These are phyloP conservation scores for Saccharomycopsis capsularis DNA, from an alignment of 805 yeast genomes.

Conservation along the genomic window DNA sequence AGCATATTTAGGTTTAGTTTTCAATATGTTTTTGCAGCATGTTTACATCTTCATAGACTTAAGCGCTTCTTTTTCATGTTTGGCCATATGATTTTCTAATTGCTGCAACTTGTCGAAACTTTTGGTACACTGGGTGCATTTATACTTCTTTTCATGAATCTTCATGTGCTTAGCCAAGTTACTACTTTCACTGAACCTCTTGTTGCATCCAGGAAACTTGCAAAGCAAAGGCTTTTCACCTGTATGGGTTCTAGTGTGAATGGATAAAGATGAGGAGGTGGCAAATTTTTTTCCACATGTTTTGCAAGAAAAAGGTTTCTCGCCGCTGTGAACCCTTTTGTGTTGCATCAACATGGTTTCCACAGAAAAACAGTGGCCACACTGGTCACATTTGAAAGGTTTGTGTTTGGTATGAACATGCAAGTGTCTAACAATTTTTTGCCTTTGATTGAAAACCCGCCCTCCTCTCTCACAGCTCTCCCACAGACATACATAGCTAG, in stretches of 20 bases:
- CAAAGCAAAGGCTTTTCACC: slow-evolving; percentile 86
- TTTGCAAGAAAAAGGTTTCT: slow-evolving; percentile 72
- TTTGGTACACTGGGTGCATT: slow-evolving; percentile 16
- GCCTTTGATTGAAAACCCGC: slow-evolving; percentile 69
- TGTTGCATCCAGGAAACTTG: slow-evolving; percentile 73
- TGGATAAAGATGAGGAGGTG: slow-evolving; percentile 72
- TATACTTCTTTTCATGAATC: slow-evolving; percentile 47
- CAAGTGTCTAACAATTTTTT: slow-evolving; percentile 77
- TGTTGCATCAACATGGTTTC: slow-evolving; percentile 77
- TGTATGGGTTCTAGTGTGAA: slow-evolving; percentile 80
- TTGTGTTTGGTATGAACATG: slow-evolving; percentile 82
- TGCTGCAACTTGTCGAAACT: slow-evolving; percentile 19
- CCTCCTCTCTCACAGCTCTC: slow-evolving; percentile 59
- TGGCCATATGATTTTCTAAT: slow-evolving; percentile 14
- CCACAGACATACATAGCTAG: slow-evolving; percentile 72
- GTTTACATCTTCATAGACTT: slow-evolving; percentile 18
- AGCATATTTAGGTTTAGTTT: too few relatives aligned
- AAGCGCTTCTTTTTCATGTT: slow-evolving; percentile 9
- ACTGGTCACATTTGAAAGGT: slow-evolving; percentile 66
- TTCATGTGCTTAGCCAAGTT: slow-evolving; percentile 84
- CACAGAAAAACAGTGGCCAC: slow-evolving; percentile 69
- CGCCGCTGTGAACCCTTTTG: slow-evolving; percentile 79
- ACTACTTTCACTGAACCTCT: slow-evolving; percentile 81
- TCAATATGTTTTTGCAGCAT: background rate
- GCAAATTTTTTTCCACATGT: slow-evolving; percentile 74